Base-by-base conservation (phyloP, 768 basidiomycete genomes). In the Lentinula guzmanii region DNA sequence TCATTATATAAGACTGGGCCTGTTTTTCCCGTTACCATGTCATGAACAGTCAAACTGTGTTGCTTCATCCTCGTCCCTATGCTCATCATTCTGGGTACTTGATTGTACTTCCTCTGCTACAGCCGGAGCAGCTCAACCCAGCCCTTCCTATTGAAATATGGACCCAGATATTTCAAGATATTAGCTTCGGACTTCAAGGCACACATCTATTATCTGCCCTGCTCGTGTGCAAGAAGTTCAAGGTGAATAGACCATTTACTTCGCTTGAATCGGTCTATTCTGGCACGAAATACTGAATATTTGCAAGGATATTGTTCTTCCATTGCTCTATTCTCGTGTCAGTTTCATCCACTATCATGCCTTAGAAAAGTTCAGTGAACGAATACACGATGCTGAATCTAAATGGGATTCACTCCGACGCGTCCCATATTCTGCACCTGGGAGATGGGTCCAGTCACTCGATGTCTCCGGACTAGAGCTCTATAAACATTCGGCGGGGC, bases 321-420 rank as follows among this genome's bases (percentile, higher is more conserved):
- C 91, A 0, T 69, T 90, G 41, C 73, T 91, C 55, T 92, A 90
- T 68, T 73, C 81, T n/a, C 73, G 72, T 34, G 78, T 89, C 28
- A 70, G 70, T 33, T 71, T 90, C 34, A 68, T 69, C 5, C 75
- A 76, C 18, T 66, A 83, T 10, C 59, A 69, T 11, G 69, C 77
- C 5, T 75, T 93, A 45, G 78, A 82, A 60, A 79, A 76, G 62
- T 87, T 94, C 65, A 76, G 81, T n/a, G 62, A 74, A n/a, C 77
- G 75, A 24, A 79, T 95, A 1, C 74, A 79, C 62, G 66, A 69
- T 34, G 86, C 87, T 6, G 93, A 96, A 63, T 79, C 83, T 65
- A 82, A 81, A 68, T 96, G 94, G 94, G 92, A 94, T 67, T 90
- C 91, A 48, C 86, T 96, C 61, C 84, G 91, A 56, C 82, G 94